These are phyloP conservation scores for Phytophthora litchii DNA, from an alignment of 352 stramenopile species.

Conservation along the genomic window DNA sequence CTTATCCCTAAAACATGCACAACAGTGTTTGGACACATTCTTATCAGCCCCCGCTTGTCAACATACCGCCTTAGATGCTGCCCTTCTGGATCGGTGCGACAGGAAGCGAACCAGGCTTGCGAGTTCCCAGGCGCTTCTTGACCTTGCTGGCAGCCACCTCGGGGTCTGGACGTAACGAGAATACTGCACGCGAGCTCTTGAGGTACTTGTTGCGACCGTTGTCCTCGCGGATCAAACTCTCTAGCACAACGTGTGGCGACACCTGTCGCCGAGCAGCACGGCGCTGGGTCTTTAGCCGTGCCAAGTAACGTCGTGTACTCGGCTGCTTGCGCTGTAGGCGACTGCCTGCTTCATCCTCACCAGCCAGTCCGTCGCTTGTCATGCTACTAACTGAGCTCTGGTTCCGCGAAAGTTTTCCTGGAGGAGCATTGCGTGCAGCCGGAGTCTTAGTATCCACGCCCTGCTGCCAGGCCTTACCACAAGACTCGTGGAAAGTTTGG, in stretches of 20 bases:
- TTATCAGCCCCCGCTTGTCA: conserved; percentile 17
- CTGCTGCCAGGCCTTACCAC: conserved; percentile 86
- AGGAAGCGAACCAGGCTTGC: conserved; percentile 67
- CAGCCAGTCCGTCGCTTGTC: conserved; percentile 29
- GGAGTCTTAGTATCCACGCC: conserved; percentile 66
- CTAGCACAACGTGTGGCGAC: conserved; percentile 73
- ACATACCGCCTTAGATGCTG: conserved; percentile 52
- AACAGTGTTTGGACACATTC: conserved; percentile 32
- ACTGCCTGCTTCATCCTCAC: conserved; percentile 57
- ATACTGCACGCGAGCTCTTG: conserved; percentile 80
- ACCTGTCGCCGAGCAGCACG: conserved; percentile 65
- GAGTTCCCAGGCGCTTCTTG: conserved; percentile 76
- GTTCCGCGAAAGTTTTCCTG: conserved; percentile 43
- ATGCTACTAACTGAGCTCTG: conserved; percentile 52
- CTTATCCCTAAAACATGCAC: conserved; percentile 37
- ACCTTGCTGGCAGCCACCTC: conserved; percentile 72
- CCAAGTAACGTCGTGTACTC: conserved; percentile 81
- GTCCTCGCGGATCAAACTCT: conserved; percentile 83
- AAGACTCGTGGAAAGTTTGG: conserved; percentile 87
- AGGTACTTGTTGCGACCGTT: conserved; percentile 83
- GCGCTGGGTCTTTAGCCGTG: conserved; percentile 77
- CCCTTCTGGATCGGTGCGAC: conserved; percentile 73
- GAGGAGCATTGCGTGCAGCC: conserved; percentile 25
- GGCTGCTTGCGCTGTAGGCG: conserved; percentile 78
- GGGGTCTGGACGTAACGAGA: conserved; percentile 75